These are phyloP conservation scores for Aspergillus ostianus DNA, from an alignment of 495 filamentous ascomycete species.

Conservation along the genomic window DNA sequence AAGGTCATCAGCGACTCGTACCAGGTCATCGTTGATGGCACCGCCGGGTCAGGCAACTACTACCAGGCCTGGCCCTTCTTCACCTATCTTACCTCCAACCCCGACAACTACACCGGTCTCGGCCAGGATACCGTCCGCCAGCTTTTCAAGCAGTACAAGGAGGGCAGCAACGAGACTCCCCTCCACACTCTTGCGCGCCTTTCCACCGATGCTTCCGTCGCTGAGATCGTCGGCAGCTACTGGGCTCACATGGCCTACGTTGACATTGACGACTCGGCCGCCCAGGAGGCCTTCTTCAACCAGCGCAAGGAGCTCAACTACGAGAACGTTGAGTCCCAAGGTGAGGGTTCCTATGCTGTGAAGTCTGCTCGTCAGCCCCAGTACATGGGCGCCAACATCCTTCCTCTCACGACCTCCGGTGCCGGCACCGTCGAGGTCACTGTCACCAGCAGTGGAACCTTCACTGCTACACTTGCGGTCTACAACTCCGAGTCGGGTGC, in stretches of 20 bases:
- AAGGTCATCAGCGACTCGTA: constrained; percentile 16
- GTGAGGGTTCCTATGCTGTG: constrained; percentile 8
- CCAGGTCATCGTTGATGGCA: constrained; percentile 16
- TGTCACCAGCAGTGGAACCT: constrained; percentile 1
- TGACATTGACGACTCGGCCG: constrained; percentile 10
- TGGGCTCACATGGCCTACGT: constrained; percentile 19
- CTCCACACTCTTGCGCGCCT: constrained; percentile 13
- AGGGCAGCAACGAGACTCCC: constrained; percentile 14
- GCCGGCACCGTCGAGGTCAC: constrained; percentile 4
- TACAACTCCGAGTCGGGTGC: neutral
- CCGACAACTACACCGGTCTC: constrained; percentile 13
- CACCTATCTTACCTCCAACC: constrained; percentile 16
- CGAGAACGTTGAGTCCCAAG: constrained; percentile 7
- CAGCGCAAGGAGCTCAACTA: constrained; percentile 9
- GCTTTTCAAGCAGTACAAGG: constrained; percentile 11
- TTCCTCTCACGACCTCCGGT: constrained; percentile 5
- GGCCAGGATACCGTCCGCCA: constrained; percentile 6
- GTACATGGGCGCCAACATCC: constrained; percentile 17
- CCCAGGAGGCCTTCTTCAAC: constrained; percentile 8
- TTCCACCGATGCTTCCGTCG: neutral
- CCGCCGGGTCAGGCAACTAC: constrained; percentile 9
- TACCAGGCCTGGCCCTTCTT: constrained; percentile 18
- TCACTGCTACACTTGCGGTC: constrained; percentile 11
- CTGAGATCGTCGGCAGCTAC: constrained; percentile 10
- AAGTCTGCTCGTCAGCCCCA: constrained; percentile 9